Percentiles rank a stretch among this genome's conserved stretches.
phyloP scores from a whole-genome alignment of 176 grass and related monocot species.

The Zea luxurians region DNA sequence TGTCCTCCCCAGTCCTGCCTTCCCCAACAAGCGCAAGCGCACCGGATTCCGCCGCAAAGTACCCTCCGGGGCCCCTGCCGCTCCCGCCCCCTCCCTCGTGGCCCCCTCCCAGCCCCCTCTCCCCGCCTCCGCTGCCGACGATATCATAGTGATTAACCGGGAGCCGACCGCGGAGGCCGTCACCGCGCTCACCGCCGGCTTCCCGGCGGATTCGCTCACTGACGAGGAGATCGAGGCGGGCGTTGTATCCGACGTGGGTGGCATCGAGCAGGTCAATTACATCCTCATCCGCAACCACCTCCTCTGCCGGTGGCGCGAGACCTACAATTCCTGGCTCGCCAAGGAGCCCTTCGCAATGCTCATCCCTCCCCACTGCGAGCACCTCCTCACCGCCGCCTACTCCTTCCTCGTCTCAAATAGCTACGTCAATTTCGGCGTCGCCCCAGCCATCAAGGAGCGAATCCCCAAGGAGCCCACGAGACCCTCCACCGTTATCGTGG shows the following conservation, averaged over 20 bases:
- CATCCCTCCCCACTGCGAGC: slow-evolving; percentile 77
- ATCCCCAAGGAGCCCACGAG: slow-evolving; percentile 77
- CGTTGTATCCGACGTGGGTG: slow-evolving; percentile 84
- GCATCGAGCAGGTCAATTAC: slow-evolving; percentile 99
- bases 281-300: slow-evolving; percentile 97
- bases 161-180: slow-evolving; percentile 91
- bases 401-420: slow-evolving; percentile 83
- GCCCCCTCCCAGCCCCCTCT: slow-evolving; percentile 15
- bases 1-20: slow-evolving; percentile 40
- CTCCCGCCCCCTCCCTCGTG: background rate
- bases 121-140: slow-evolving; percentile 50
- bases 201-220: slow-evolving; percentile 91
- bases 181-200: slow-evolving; percentile 80
- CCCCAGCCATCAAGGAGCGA: slow-evolving; percentile 71
- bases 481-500: slow-evolving; percentile 53
- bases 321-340: slow-evolving; percentile 66
- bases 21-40: slow-evolving; percentile 87
- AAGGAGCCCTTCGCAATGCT: slow-evolving; percentile 67
- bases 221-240: slow-evolving; percentile 98
- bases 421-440: slow-evolving; percentile 89
- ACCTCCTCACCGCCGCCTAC: slow-evolving; percentile 82
- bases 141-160: slow-evolving; percentile 98
- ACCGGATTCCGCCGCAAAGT: slow-evolving; percentile 92
- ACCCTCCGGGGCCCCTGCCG: slow-evolving; percentile 35
- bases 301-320: slow-evolving; percentile 78